These are phyloP conservation scores for Xylaria scruposa DNA, from an alignment of 495 filamentous ascomycete species.

Conservation along the genomic window DNA sequence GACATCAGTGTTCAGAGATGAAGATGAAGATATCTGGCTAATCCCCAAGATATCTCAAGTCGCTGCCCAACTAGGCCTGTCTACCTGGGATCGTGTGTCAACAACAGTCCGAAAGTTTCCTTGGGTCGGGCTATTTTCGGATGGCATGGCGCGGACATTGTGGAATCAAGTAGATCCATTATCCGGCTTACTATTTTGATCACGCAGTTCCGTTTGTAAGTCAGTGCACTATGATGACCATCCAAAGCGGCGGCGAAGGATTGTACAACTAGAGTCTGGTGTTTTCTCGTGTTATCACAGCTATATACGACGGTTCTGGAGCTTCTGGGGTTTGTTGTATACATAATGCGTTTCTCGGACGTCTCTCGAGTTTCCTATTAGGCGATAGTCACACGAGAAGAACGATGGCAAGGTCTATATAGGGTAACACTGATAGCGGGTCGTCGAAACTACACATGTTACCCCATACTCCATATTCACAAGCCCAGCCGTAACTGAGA, in stretches of 20 bases:
- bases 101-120: constrained; percentile 1
- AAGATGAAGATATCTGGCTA: constrained; percentile 6
- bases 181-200: neutral
- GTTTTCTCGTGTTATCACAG: too few species aligned
- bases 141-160: neutral
- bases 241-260: neutral
- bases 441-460: neutral
- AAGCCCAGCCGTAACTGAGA: neutral
- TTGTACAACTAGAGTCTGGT: neutral
- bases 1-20: neutral
- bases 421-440: constrained; percentile 1
- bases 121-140: constrained; percentile 7
- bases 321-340: neutral
- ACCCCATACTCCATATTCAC: constrained; percentile 13
- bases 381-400: neutral
- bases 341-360: neutral
- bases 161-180: constrained; percentile 1
- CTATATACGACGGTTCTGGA: neutral
- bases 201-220: neutral
- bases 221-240: neutral
- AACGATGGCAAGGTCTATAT: neutral
- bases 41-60: constrained; percentile 1
- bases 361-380: constrained; percentile 2
- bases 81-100: constrained; percentile 2
- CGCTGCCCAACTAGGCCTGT: neutral